These are phyloP conservation scores for Cicer judaicum DNA, from an alignment of 306 rosid genomes.

Conservation along the genomic window DNA sequence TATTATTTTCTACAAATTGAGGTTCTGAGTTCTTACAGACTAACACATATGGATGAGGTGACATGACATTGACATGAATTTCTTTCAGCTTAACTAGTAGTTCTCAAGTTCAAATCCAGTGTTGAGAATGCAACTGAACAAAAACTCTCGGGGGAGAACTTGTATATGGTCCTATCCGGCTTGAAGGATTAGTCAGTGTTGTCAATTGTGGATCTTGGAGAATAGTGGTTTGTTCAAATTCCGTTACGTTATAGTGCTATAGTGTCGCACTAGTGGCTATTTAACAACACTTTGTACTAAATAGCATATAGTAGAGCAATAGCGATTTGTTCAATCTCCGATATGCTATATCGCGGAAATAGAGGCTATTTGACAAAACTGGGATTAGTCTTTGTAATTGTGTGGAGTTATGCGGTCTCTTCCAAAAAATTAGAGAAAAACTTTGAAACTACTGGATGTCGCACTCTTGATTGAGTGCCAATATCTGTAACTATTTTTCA, in stretches of 20 bases:
- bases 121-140: not conserved
- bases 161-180: not conserved
- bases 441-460: slow-evolving; percentile 17
- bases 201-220: too few species aligned
- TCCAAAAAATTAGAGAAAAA: not conserved
- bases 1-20: slow-evolving; percentile 1
- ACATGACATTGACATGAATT: not conserved
- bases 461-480: slow-evolving; percentile 25
- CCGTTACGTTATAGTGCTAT: too few species aligned
- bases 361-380: too few species aligned
- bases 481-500: slow-evolving; percentile 1
- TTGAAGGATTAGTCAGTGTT: not conserved
- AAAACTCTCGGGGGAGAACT: not conserved
- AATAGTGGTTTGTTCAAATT: too few species aligned
- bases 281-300: too few species aligned
- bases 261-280: too few species aligned
- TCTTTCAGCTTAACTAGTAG: not conserved
- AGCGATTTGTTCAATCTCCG: too few species aligned
- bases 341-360: too few species aligned
- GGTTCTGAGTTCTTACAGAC: slow-evolving; percentile 15
- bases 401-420: not conserved
- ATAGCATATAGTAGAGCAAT: too few species aligned
- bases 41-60: not conserved
- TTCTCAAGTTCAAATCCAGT: not conserved
- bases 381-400: not conserved